phyloP scores from a whole-genome alignment of 768 basidiomycete genomes.

The Russula dissimulans region DNA sequence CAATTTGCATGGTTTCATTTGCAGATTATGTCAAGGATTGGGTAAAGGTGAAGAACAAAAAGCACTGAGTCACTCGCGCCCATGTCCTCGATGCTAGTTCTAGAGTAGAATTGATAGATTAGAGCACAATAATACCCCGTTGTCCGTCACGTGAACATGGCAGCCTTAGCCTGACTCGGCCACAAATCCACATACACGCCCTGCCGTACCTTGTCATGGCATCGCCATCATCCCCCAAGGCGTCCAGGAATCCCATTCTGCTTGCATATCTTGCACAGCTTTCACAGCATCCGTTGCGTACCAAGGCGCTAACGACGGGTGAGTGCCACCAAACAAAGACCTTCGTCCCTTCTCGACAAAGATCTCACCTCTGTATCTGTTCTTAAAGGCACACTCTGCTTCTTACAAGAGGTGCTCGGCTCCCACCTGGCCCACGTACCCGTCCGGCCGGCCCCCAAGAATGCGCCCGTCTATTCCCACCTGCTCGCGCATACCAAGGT shows the following conservation, averaged over 20 bases:
- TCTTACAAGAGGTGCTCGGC: conserved; percentile 73
- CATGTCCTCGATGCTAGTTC: not conserved
- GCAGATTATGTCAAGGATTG: conserved; percentile 92
- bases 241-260: conserved; percentile 40
- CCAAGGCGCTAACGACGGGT: conserved; percentile 74
- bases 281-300: conserved; percentile 59
- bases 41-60: conserved; percentile 35
- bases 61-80: not conserved
- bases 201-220: conserved; percentile 12
- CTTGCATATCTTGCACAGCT: conserved; percentile 65
- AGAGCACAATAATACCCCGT: conserved; percentile 1
- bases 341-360: not conserved
- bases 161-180: not conserved
- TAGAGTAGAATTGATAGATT: conserved; percentile 9
- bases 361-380: not conserved
- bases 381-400: conserved; percentile 29
- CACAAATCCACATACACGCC: not conserved
- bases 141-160: not conserved
- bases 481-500: conserved; percentile 49
- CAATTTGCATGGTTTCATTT: conserved; percentile 97
- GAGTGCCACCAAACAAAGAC: conserved; percentile 11
- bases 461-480: conserved; percentile 45
- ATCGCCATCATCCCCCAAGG: conserved; percentile 14
- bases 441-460: conserved; percentile 37
- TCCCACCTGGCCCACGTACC: conserved; percentile 60